phyloP scores from a whole-genome alignment of 139 green algal genomes.

The Bryopsis sp. region DNA sequence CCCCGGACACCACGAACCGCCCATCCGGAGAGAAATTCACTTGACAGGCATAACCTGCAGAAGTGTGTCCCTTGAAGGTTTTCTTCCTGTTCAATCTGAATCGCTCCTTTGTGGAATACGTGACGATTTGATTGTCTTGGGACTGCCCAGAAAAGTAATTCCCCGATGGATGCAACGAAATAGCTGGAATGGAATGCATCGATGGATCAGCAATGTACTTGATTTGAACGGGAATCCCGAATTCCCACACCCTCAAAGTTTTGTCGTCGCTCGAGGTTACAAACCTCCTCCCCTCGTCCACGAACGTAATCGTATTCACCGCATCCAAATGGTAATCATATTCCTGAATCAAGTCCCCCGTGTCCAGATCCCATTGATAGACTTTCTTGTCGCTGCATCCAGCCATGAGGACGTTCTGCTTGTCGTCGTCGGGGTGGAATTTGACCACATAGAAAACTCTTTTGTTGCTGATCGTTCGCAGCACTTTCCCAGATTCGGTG shows the following conservation, averaged over 20 bases:
- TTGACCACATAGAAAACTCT: slow-evolving; percentile 78
- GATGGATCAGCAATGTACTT: slow-evolving; percentile 90
- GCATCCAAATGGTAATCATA: slow-evolving; percentile 96
- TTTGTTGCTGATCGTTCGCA: slow-evolving; percentile 58
- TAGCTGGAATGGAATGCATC: slow-evolving; percentile 91
- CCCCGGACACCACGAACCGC: slow-evolving; percentile 62
- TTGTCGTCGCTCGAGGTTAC: slow-evolving; percentile 92
- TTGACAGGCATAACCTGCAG: slow-evolving; percentile 84
- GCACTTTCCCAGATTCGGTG: slow-evolving; percentile 88
- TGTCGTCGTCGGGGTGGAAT: slow-evolving; percentile 80
- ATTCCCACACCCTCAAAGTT: slow-evolving; percentile 96
- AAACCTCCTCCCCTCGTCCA: slow-evolving; percentile 81
- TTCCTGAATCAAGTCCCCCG: slow-evolving; percentile 57
- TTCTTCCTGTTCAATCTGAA: slow-evolving; percentile 95
- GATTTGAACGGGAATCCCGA: slow-evolving; percentile 89
- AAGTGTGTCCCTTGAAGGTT: slow-evolving; percentile 86
- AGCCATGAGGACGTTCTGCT: slow-evolving; percentile 85
- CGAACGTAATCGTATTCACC: slow-evolving; percentile 97
- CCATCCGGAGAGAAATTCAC: slow-evolving; percentile 41
- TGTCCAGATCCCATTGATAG: slow-evolving; percentile 86
- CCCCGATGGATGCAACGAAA: slow-evolving; percentile 59
- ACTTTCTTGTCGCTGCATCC: slow-evolving; percentile 92
- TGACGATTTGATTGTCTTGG: slow-evolving; percentile 76
- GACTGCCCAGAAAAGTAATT: slow-evolving; percentile 61
- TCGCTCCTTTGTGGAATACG: slow-evolving; percentile 75